Evolutionary conservation across 805 yeast genomes (phyloP), one percentile per base, ranked within the genome.

Genomic region (Candida xiaguanensis): DNA sequence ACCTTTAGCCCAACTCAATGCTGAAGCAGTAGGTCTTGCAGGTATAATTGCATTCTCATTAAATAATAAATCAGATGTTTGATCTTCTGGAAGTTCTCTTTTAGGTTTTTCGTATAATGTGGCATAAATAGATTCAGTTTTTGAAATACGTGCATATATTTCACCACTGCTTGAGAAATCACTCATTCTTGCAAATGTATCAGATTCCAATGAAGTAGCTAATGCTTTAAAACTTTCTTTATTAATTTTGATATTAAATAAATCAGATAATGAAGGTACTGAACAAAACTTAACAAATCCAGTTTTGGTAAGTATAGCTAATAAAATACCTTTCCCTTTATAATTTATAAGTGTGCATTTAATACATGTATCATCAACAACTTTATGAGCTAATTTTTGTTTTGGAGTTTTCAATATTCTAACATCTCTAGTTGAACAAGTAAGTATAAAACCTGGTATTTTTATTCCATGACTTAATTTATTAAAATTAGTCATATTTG

Each of bases 1-100:
- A 2, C 96, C 96, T 48, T 82, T 78, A 5, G 93, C 86, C 93
- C 96, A 85, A 58, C 83, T 91, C 31, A 85, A 67, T 0, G 93
- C 76, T 26, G 88, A 78, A 5, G 86, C 78, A 4, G 77, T 71
- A 2, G 99, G 99, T 34, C 98, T 72, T 23, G 78, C 75, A 2
- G 96, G 95, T 15, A 83, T 74, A 5, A 74, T 63, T 32, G 84
- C 70, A 44, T 78, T 75, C 18, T 77, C 82, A 52, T 85, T 83
- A 63, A 82, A 90, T 25, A 93, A 61, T 1, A 72, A 62, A 56
- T 86, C 95, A 4, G 70, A 60, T 5, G 49, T 38, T 2, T 52
- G 51, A 14, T 47, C 52, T 12, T 52, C 57, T 11, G 36, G 34
- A 51, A 51, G 19, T 14, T 41, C 36, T 51, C 52, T 22, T 38